Evolutionary conservation across 768 basidiomycete species (phyloP), one percentile per base, ranked within the genome.

Genomic region (Auriscalpium vulgare): DNA sequence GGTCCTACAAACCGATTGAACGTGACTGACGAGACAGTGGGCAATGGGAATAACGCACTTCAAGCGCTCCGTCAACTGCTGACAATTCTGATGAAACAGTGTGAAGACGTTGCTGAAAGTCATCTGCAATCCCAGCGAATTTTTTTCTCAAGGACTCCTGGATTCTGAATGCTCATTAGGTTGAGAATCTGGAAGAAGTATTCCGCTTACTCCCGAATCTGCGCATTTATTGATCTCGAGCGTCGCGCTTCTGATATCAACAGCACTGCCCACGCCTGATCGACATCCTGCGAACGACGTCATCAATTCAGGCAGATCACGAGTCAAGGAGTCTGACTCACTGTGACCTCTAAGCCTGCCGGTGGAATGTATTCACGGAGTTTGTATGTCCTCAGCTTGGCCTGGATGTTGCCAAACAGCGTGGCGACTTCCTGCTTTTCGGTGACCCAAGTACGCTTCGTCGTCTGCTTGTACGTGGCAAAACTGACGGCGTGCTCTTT

Each of bases 341-440:
- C 84, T 37, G 76, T 72, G 35, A 86, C 75, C 21, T 83, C 72
- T 17, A 93, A 71, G 2, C 90, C 93, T 4, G 71, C 67, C 2
- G 85, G 82, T 11, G 97, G 94, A 21, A 85, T 77, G 69, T 95
- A 98, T 64, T 90, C 84, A 56, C 83, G 76, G 62, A 99, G 67
- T 10, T 86, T 83, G 73, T 98, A 98, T 21, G 95, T 98, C 69
- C 79, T 81, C 55, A 98, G 73, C 70, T 98, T 97, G 1, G 92
- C 95, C 69, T 94, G 91, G 34, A 99, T 85, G 65, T 97, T 95
- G 3, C 89, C 86, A 60, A 97, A 91, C 13, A 97, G 78, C 1
- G 88, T 90, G 9, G 84, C 82, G 10, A 97, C 73, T 56, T 95
- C 94, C 66, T 92, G 88, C 66, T 87, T 83, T 70, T 98, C 95